phyloP scores from a whole-genome alignment of 257 asterid species.

The Nicotiana sylvestris region DNA sequence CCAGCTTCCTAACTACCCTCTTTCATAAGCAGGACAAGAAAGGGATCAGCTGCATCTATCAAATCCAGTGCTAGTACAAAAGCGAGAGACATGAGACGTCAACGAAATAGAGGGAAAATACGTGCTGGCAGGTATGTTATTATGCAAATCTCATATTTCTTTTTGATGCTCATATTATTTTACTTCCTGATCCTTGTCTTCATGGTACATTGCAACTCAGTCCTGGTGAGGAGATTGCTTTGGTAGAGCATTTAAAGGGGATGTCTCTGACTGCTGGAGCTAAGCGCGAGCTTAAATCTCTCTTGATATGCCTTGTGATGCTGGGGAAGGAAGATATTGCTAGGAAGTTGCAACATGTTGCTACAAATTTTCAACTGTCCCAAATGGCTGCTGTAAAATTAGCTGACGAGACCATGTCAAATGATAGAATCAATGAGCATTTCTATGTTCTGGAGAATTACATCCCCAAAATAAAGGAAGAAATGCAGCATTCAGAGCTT shows the following conservation, averaged over 20 bases:
- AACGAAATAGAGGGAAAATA: constrained; percentile 79
- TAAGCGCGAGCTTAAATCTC: constrained; percentile 60
- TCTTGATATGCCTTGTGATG: constrained; percentile 68
- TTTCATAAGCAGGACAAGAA: constrained; percentile 57
- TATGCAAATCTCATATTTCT: neutral
- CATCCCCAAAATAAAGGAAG: constrained; percentile 38
- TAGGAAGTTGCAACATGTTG: constrained; percentile 61
- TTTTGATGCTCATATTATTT: constrained; percentile 1
- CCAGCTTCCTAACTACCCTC: constrained; percentile 8
- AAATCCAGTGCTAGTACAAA: constrained; percentile 47
- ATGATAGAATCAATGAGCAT: constrained; percentile 44
- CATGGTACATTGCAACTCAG: constrained; percentile 32
- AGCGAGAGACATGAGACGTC: constrained; percentile 71
- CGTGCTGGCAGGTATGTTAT: constrained; percentile 87
- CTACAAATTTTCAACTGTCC: constrained; percentile 65
- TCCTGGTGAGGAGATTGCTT: constrained; percentile 86
- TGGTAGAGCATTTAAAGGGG: constrained; percentile 81
- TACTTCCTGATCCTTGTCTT: constrained; percentile 9
- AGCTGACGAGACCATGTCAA: constrained; percentile 50
- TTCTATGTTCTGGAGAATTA: constrained; percentile 55
- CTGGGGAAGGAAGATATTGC: constrained; percentile 67
- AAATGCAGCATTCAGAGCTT: constrained; percentile 48
- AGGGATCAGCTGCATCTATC: constrained; percentile 61
- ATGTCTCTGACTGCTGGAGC: constrained; percentile 77
- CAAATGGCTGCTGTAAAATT: constrained; percentile 80